Evolutionary conservation across 2,329 filamentous ascomycete species (phyloP).

Genomic region (Ophiostoma novo-ulmi): DNA sequence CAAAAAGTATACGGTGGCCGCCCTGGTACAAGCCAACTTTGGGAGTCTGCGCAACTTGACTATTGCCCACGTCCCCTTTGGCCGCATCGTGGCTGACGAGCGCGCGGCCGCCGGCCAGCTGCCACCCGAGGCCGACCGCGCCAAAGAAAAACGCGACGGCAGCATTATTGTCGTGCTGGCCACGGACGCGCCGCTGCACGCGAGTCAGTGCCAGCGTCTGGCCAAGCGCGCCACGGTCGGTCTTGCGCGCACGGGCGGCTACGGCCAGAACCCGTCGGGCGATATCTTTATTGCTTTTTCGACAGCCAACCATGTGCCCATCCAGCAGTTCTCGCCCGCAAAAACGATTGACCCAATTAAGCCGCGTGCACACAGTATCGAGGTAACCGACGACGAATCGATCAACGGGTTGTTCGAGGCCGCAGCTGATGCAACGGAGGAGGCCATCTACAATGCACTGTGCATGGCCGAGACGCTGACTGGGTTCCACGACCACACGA

Average conservation of each 20-base stretch:
- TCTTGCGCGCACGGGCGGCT: slow-evolving; percentile 54
- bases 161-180: slow-evolving; percentile 57
- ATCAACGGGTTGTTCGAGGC: slow-evolving; percentile 60
- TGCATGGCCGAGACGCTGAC: slow-evolving; percentile 57
- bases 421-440: slow-evolving; percentile 57
- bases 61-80: slow-evolving; percentile 58
- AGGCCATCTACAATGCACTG: slow-evolving; percentile 60
- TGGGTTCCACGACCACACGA: slow-evolving; percentile 35
- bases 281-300: slow-evolving; percentile 65
- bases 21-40: slow-evolving; percentile 62
- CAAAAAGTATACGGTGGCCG: slow-evolving; percentile 54
- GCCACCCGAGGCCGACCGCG: slow-evolving; percentile 46
- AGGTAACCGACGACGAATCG: slow-evolving; percentile 48
- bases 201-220: slow-evolving; percentile 36
- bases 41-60: slow-evolving; percentile 52
- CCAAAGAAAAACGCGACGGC: slow-evolving; percentile 34
- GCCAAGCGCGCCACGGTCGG: slow-evolving; percentile 49
- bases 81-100: slow-evolving; percentile 50
- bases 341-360: slow-evolving; percentile 13
- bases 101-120: slow-evolving; percentile 26
- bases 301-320: slow-evolving; percentile 50
- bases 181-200: slow-evolving; percentile 40
- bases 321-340: slow-evolving; percentile 13
- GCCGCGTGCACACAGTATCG: slow-evolving; percentile 14
- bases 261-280: slow-evolving; percentile 47